Evolutionary conservation across 2,329 filamentous ascomycete species (phyloP).

Genomic region (Mollisia scopiformis): DNA sequence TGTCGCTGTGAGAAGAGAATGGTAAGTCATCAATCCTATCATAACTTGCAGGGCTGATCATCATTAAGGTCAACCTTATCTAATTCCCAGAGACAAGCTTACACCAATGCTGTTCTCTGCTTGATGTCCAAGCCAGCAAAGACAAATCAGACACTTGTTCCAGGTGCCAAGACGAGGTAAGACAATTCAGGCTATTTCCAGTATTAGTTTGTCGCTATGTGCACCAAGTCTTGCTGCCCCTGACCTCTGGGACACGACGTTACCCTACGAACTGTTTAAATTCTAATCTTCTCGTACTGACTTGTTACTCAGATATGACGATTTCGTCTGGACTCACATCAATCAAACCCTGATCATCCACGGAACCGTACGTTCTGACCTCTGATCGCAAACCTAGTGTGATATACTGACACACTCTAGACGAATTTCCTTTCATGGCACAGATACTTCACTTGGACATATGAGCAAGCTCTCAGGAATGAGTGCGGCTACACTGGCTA

Average conservation of each 20-base stretch:
- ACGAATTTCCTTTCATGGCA: constrained; percentile 48
- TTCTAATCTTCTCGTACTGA: too few species aligned
- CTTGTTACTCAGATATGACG: constrained; percentile 37
- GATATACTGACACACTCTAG: constrained; percentile 4
- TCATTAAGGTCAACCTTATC: constrained; percentile 25
- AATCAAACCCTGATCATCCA: constrained; percentile 36
- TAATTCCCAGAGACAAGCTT: constrained; percentile 28
- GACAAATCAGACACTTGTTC: constrained; percentile 35
- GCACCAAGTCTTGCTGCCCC: too few species aligned
- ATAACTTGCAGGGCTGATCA: background rate
- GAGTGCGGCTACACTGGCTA: constrained; percentile 48
- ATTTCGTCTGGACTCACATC: constrained; percentile 42
- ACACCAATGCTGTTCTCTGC: constrained; percentile 44
- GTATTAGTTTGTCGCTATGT: too few species aligned
- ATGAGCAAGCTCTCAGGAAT: constrained; percentile 45
- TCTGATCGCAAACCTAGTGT: background rate
- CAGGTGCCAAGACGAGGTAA: constrained; percentile 28
- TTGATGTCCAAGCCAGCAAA: constrained; percentile 37
- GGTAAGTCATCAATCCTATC: constrained; percentile 35
- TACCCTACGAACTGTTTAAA: too few species aligned
- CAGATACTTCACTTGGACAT: constrained; percentile 45
- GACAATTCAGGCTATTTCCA: background rate
- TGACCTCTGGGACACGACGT: too few species aligned
- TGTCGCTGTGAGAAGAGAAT: constrained; percentile 45
- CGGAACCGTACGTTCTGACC: constrained; percentile 31